Base-by-base conservation (phyloP, 169 alveolate genomes). In the Miamiensis avidus region DNA sequence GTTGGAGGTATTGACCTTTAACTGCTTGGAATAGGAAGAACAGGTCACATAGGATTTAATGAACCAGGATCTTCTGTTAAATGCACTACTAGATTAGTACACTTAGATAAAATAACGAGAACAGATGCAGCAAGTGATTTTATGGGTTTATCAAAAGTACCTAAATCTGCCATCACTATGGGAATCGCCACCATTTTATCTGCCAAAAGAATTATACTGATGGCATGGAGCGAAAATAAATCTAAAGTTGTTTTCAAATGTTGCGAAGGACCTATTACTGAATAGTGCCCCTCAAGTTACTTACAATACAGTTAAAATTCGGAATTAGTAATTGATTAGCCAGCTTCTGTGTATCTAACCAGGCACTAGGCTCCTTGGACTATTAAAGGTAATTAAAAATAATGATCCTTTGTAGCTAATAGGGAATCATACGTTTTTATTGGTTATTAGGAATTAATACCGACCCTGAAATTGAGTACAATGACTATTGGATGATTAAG, bases 41-140 rank as follows among this genome's bases (percentile, higher is more conserved):
- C 93, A 81, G 96, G 96, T 1, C 96, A 93, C 85, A 93, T 93
- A 75, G 96, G 95, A 1, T 93, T 93, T 78, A 93, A 93, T 83
- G 96, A 93, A 75, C 96, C 96, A 49, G 95, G 94, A 65, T 85
- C 94, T 34, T 77, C 89, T 34, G 74, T 87, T 27, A 78, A 85
- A 28, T 79, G 88, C 20, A 87, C 84, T 33, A 92, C 94, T 0
- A 89, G 94, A 79, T 88, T 91, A 64, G 89, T 89, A 27, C 76
- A 89, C 33, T 88, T 93, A 65, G 92, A 88, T 72, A 87, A 88
- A 49, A 89, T 85, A 29, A 92, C 95, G 1, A 86, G 91, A 79
- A 85, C 88, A 33, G 93, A 92, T 88, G 94, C 96, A 34, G 89
- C 94, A 31, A 86, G 89, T 33, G 88, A 85, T 76, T 91, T 88